Base-by-base conservation (phyloP, 1,284 basidiomycete genomes). In the Austropuccinia psidii region DNA sequence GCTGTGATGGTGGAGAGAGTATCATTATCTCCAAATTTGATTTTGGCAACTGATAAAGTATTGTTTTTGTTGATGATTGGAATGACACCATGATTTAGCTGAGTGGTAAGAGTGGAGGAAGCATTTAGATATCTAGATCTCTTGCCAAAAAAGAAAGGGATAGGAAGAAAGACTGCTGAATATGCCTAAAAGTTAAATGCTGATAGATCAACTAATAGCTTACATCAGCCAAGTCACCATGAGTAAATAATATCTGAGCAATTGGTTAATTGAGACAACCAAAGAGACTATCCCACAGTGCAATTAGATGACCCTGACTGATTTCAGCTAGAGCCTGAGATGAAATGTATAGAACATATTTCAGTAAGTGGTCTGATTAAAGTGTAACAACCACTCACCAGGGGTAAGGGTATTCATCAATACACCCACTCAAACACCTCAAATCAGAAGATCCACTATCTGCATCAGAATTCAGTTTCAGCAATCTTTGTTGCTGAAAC, bases 1-100 rank as follows among this genome's bases (percentile, higher is more conserved):
- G 93, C 90, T 0, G 95, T 93, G 77, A 98, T 94, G 24, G 95
- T 96, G 33, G 93, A 97, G 21, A 99, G 84, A 0, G 95, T 98
- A 80, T 99, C 96, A 80, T 98, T 98, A 83, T 98, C 96, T 64
- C 96, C 95, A 79, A 98, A 99, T 89, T 95, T 95, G 77, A 98
- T 96, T 88, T 99, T 96, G 1, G 77, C 78, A 17, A 72, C 57
- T 4, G 68, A 61, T 7, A 97, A 87, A 0, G 93, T 96, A 80
- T 97, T 93, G 78, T 97, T 97, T 81, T 97, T 93, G 81, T 97
- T 97, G 73, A 97, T 92, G 75, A 97, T 96, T 9, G 87, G 93
- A 0, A 97, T 87, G 0, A 96, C 90, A 17, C 93, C 93, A 87
- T 95, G 89, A 1, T 86, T 87, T 37, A 97, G 82, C 17, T 96